A percentile compares a stretch with the other conserved stretches of the same genome.
These are phyloP conservation scores for Phialophora macrospora DNA, from an alignment of 2,329 filamentous ascomycete genomes.

Conservation along the genomic window DNA sequence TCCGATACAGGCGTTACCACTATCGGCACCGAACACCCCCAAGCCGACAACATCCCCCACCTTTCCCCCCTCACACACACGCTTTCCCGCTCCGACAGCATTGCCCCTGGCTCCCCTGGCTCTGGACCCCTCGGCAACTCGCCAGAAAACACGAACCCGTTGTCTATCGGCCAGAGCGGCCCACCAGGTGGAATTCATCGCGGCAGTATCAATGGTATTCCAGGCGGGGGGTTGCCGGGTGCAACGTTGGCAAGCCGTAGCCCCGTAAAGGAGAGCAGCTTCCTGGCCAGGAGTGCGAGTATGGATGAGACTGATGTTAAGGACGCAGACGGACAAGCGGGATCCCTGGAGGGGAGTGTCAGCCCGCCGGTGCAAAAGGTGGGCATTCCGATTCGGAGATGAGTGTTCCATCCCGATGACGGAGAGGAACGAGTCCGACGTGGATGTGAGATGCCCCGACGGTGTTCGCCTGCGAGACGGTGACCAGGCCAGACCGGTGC, in stretches of 20 bases:
- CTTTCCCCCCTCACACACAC: conserved; percentile 66
- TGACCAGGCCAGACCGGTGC: background rate
- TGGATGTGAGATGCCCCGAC: background rate
- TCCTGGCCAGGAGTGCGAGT: conserved; percentile 81
- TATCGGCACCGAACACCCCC: conserved; percentile 92
- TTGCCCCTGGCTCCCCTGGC: conserved; percentile 25
- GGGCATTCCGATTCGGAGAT: conserved; percentile 70
- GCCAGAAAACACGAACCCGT: conserved; percentile 40
- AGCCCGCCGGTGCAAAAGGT: conserved; percentile 54
- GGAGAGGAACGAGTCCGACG: background rate
- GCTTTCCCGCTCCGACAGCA: conserved; percentile 51
- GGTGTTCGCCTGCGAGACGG: background rate
- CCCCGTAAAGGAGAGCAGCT: conserved; percentile 89
- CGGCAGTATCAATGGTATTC: conserved; percentile 53
- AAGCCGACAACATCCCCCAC: conserved; percentile 93
- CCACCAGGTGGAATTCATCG: conserved; percentile 45
- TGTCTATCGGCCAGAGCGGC: conserved; percentile 6
- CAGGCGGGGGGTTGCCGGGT: conserved; percentile 38
- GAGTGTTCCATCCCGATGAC: conserved; percentile 31
- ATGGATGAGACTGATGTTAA: conserved; percentile 53
- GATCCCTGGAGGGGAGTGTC: conserved; percentile 48
- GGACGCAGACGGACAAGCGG: conserved; percentile 54
- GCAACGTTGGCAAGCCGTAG: conserved; percentile 65
- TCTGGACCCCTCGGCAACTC: conserved; percentile 40
- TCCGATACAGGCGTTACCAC: conserved; percentile 90